These are phyloP conservation scores for Boletus rubescentipes DNA, from an alignment of 768 basidiomycete species.

Conservation along the genomic window DNA sequence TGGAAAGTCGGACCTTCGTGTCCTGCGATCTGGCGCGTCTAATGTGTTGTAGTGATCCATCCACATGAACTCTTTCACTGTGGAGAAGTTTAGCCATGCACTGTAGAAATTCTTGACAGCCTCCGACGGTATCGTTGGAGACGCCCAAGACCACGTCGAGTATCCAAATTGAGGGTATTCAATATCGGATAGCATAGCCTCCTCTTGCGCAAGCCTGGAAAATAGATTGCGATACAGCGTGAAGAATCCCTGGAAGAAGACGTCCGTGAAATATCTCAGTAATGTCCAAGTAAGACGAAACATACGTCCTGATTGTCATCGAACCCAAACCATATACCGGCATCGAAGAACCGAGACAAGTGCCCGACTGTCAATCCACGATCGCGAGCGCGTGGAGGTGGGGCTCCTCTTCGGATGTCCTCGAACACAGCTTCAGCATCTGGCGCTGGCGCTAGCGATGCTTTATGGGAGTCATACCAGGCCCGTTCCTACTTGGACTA, in stretches of 20 bases:
- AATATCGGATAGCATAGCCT: conserved; percentile 43
- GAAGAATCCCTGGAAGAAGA: conserved; percentile 72
- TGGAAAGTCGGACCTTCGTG: conserved; percentile 58
- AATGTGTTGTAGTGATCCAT: conserved; percentile 77
- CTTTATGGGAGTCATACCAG: conserved; percentile 95
- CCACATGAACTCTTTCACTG: conserved; percentile 88
- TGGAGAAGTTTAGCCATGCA: conserved; percentile 83
- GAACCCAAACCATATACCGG: conserved; percentile 62
- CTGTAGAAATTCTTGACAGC: conserved; percentile 78
- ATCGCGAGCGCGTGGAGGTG: conserved; percentile 54
- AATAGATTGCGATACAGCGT: conserved; percentile 88
- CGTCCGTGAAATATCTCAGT: background rate
- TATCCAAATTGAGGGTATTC: conserved; percentile 84
- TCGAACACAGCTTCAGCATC: conserved; percentile 86
- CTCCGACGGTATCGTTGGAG: conserved; percentile 43
- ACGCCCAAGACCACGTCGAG: conserved; percentile 71
- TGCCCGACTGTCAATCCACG: conserved; percentile 81
- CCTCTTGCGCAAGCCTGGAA: conserved; percentile 77
- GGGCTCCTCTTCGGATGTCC: conserved; percentile 71
- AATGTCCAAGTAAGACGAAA: conserved; percentile 8
- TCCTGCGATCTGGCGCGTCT: conserved; percentile 84
- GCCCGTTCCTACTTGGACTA: conserved; percentile 81
- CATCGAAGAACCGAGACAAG: conserved; percentile 80
- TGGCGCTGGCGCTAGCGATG: conserved; percentile 74
- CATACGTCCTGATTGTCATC: conserved; percentile 63